Evolutionary conservation across 108 stramenopile genomes (phyloP).

Genomic region (Stephanodiscus triporus): DNA sequence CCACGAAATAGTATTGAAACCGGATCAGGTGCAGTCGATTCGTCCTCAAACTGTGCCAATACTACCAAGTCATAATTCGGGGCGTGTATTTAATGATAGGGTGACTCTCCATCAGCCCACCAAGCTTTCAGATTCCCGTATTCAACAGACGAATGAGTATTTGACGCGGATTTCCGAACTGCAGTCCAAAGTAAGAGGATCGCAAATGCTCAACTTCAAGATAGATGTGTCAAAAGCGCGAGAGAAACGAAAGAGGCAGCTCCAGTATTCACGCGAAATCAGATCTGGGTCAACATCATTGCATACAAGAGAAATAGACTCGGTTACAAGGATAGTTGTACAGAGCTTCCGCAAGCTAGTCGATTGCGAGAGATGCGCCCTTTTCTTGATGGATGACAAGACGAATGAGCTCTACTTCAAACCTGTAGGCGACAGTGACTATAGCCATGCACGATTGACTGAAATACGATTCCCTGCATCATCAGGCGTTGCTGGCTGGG

Average conservation of each 20-base stretch:
- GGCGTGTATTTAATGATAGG: neutral
- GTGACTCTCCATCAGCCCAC: slow-evolving; percentile 18
- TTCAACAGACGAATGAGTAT: slow-evolving; percentile 10
- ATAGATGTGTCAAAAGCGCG: slow-evolving; percentile 36
- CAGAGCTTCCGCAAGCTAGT: slow-evolving; percentile 51
- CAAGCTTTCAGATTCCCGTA: slow-evolving; percentile 37
- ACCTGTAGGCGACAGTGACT: slow-evolving; percentile 49
- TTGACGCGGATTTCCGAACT: slow-evolving; percentile 17
- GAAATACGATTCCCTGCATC: slow-evolving; percentile 50
- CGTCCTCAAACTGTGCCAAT: slow-evolving; percentile 16
- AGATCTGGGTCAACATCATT: slow-evolving; percentile 33
- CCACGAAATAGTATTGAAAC: neutral
- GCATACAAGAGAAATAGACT: slow-evolving; percentile 46
- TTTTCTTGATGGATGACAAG: slow-evolving; percentile 51
- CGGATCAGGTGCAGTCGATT: neutral
- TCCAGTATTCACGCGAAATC: slow-evolving; percentile 47
- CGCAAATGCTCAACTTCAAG: slow-evolving; percentile 46
- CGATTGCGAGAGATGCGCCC: slow-evolving; percentile 49
- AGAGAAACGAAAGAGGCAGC: slow-evolving; percentile 46
- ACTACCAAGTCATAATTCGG: neutral
- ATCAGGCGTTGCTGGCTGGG: slow-evolving; percentile 58
- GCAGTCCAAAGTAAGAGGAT: slow-evolving; percentile 42
- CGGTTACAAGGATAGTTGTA: slow-evolving; percentile 52
- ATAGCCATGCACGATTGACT: slow-evolving; percentile 37
- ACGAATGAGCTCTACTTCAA: slow-evolving; percentile 56